A percentile compares a stretch with the other conserved stretches of the same genome.
These are phyloP conservation scores for Nakaseomyces kungkrabaensis DNA, from an alignment of 1,139 yeast species.

Conservation along the genomic window DNA sequence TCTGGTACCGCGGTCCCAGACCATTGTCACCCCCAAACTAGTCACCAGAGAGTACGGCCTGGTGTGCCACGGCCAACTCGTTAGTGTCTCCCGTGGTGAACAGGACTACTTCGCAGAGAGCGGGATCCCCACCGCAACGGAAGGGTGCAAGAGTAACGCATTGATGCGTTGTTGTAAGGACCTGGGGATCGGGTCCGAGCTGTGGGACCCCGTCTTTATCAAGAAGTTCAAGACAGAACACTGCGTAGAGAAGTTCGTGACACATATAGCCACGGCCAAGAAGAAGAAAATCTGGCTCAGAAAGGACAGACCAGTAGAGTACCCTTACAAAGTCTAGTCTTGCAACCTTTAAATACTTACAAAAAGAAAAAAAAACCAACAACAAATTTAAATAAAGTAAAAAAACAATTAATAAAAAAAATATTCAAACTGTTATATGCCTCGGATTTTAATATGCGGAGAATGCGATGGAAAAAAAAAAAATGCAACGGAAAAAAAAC, in stretches of 20 bases:
- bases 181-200: constrained; percentile 88
- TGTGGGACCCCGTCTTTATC: constrained; percentile 94
- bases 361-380: too few species aligned
- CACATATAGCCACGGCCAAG: constrained; percentile 69
- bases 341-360: too few species aligned
- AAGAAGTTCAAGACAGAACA: constrained; percentile 62
- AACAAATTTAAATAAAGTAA: too few species aligned
- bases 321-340: constrained; percentile 51
- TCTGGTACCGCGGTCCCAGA: constrained; percentile 83
- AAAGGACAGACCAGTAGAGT: constrained; percentile 66
- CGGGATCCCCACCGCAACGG: constrained; percentile 91
- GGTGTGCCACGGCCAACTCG: constrained; percentile 78
- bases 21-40: constrained; percentile 53
- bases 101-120: constrained; percentile 83
- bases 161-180: constrained; percentile 97
- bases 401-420: too few species aligned
- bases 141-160: constrained; percentile 95
- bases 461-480: background rate
- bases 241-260: constrained; percentile 81
- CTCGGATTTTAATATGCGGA: too few species aligned
- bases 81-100: constrained; percentile 90
- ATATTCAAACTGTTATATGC: too few species aligned
- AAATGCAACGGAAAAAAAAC: too few species aligned
- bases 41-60: constrained; percentile 87
- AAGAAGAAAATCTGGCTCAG: constrained; percentile 90